Evolutionary conservation across 805 yeast species (phyloP).

Genomic region (Schwanniomyces occidentalis): DNA sequence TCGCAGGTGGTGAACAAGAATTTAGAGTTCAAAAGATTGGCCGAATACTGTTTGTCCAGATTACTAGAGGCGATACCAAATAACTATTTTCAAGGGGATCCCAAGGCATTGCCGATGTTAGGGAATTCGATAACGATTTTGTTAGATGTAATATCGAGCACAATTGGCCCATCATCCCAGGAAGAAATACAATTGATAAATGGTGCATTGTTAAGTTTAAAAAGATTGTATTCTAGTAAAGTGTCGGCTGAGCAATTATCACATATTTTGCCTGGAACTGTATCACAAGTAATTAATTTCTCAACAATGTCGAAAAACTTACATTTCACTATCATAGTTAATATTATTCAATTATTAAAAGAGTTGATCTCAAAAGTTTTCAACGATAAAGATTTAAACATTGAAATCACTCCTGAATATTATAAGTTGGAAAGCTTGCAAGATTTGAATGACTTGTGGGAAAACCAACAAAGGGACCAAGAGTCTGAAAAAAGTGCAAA

Average conservation of each 20-base stretch:
- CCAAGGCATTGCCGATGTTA: conserved; percentile 23
- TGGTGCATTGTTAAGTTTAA: conserved; percentile 13
- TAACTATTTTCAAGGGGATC: conserved; percentile 16
- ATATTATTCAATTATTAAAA: conserved; percentile 21
- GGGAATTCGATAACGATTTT: conserved; percentile 30
- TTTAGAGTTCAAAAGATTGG: conserved; percentile 17
- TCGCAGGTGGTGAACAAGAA: conserved; percentile 9
- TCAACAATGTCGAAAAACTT: conserved; percentile 19
- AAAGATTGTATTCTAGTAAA: conserved; percentile 10
- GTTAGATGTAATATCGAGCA: conserved; percentile 16
- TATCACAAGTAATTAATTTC: conserved; percentile 33
- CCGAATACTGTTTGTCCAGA: conserved; percentile 14
- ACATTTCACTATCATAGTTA: conserved; percentile 21
- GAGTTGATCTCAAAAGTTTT: conserved; percentile 29
- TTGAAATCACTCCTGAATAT: conserved; percentile 4
- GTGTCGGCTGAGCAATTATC: conserved; percentile 34
- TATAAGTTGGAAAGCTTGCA: conserved; percentile 5
- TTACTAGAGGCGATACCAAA: conserved; percentile 18
- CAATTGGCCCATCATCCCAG: conserved; percentile 10
- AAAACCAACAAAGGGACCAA: conserved; percentile 1
- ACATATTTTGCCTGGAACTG: conserved; percentile 41
- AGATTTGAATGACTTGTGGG: conserved; percentile 14
- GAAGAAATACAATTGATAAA: conserved; percentile 17
- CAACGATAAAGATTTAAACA: conserved; percentile 21
- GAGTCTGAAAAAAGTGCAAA: neutral